Evolutionary conservation across 345 rosid genomes (phyloP).

Genomic region (Linum usitatissimum): DNA sequence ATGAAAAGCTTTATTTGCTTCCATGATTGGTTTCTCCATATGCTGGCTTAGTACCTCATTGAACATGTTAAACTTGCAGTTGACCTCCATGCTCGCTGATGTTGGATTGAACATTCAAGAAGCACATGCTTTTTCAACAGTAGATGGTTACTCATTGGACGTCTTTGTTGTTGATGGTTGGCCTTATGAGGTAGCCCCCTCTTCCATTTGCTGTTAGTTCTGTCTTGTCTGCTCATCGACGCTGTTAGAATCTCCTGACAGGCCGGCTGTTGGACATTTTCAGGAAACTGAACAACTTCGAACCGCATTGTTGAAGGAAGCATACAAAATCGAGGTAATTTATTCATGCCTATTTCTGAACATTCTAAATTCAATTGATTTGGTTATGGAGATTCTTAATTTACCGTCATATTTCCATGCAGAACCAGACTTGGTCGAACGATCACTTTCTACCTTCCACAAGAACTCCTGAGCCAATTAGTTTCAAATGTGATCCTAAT

Average conservation of each 20-base stretch:
- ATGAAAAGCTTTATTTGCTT: neutral
- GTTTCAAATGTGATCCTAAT: constrained; percentile 13
- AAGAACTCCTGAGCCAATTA: constrained; percentile 23
- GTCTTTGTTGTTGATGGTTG: constrained; percentile 63
- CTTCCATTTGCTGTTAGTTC: neutral
- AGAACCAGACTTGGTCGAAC: constrained; percentile 26
- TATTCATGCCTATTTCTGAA: neutral
- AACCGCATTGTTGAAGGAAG: constrained; percentile 35
- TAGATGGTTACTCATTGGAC: constrained; percentile 63
- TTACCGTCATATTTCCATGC: constrained; percentile 16
- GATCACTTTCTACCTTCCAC: constrained; percentile 18
- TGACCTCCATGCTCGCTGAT: constrained; percentile 52
- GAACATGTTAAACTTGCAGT: constrained; percentile 29
- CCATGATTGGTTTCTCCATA: neutral
- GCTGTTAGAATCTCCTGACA: constrained; percentile 1
- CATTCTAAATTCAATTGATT: neutral
- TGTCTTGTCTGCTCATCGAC: neutral
- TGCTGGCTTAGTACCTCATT: neutral
- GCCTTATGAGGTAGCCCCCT: constrained; percentile 38
- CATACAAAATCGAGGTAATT: constrained; percentile 6
- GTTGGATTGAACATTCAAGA: constrained; percentile 59
- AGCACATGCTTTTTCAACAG: constrained; percentile 66
- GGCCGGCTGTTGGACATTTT: constrained; percentile 14
- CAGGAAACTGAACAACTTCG: constrained; percentile 51
- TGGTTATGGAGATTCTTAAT: constrained; percentile 14